Percentiles rank a stretch among this genome's conserved stretches.
Evolutionary conservation across 2,329 filamentous ascomycete genomes (phyloP).

Genomic region (Fusarium floridanum): DNA sequence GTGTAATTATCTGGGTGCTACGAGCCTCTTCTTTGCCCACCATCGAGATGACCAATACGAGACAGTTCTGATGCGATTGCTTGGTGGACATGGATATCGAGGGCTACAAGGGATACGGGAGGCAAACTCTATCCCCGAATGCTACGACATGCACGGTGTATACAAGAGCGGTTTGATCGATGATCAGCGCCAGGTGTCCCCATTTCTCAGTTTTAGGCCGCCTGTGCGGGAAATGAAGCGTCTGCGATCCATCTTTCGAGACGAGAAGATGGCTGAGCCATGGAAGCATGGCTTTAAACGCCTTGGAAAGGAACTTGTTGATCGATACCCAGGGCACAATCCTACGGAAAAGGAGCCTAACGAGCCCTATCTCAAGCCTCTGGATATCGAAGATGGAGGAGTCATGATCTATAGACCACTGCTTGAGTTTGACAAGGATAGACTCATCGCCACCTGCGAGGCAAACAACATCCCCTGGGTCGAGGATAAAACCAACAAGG

Average conservation of each 20-base stretch:
- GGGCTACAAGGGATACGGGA: slow-evolving; percentile 79
- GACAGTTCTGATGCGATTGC: slow-evolving; percentile 84
- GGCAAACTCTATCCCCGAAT: slow-evolving; percentile 83
- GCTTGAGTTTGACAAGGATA: slow-evolving; percentile 76
- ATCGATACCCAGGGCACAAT: slow-evolving; percentile 46
- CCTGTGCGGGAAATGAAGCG: slow-evolving; percentile 46
- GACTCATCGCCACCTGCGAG: slow-evolving; percentile 81
- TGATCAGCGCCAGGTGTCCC: slow-evolving; percentile 54
- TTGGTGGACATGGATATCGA: slow-evolving; percentile 74
- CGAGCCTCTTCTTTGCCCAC: slow-evolving; percentile 81
- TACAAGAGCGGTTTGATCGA: slow-evolving; percentile 73
- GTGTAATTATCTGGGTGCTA: slow-evolving; percentile 66
- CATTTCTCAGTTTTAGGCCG: slow-evolving; percentile 56
- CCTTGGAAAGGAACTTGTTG: slow-evolving; percentile 38
- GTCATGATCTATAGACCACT: slow-evolving; percentile 77
- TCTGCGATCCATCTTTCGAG: slow-evolving; percentile 48
- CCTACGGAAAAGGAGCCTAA: slow-evolving; percentile 30
- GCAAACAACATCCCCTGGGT: slow-evolving; percentile 79
- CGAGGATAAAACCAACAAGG: slow-evolving; percentile 86
- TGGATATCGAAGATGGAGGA: slow-evolving; percentile 72
- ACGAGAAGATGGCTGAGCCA: slow-evolving; percentile 44
- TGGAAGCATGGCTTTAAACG: slow-evolving; percentile 14
- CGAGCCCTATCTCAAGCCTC: slow-evolving; percentile 51
- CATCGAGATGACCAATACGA: slow-evolving; percentile 94
- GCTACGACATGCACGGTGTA: slow-evolving; percentile 78